phyloP scores from a whole-genome alignment of 176 grass and related monocot genomes.

The Puya raimondii region DNA sequence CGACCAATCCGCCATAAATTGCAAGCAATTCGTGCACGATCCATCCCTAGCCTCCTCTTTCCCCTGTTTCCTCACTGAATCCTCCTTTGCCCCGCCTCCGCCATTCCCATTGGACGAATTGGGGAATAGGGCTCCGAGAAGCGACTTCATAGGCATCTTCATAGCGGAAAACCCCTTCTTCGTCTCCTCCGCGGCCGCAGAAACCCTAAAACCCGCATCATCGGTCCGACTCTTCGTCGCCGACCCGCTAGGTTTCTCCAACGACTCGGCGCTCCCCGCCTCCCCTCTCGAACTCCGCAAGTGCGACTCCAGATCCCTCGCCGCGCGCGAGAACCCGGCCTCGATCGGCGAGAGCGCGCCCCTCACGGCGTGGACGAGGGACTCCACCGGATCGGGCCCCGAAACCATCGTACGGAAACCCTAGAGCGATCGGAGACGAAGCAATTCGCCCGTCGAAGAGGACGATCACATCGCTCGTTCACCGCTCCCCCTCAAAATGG shows the following conservation, averaged over 20 bases:
- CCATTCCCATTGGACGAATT: constrained; percentile 12
- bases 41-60: constrained; percentile 15
- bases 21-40: constrained; percentile 47
- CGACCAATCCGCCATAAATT: constrained; percentile 40
- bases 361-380: constrained; percentile 25
- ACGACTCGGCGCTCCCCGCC: constrained; percentile 1
- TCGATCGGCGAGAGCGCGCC: constrained; percentile 29
- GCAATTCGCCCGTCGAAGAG: constrained; percentile 6
- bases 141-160: constrained; percentile 21
- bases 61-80: constrained; percentile 10
- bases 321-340: constrained; percentile 15
- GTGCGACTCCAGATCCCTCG: constrained; percentile 18
- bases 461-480: too few species aligned
- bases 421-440: constrained; percentile 12
- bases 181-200: constrained; percentile 7
- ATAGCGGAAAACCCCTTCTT: neutral
- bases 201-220: constrained; percentile 5
- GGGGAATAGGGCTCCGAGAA: constrained; percentile 27
- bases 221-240: too few species aligned
- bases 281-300: constrained; percentile 2
- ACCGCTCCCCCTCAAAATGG: too few species aligned
- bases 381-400: constrained; percentile 31
- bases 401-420: constrained; percentile 18
- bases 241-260: neutral
- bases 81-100: neutral